Evolutionary conservation across 73 alveolate species (phyloP), one percentile per base, ranked within the genome.

Genomic region (Uronychia setigera): DNA sequence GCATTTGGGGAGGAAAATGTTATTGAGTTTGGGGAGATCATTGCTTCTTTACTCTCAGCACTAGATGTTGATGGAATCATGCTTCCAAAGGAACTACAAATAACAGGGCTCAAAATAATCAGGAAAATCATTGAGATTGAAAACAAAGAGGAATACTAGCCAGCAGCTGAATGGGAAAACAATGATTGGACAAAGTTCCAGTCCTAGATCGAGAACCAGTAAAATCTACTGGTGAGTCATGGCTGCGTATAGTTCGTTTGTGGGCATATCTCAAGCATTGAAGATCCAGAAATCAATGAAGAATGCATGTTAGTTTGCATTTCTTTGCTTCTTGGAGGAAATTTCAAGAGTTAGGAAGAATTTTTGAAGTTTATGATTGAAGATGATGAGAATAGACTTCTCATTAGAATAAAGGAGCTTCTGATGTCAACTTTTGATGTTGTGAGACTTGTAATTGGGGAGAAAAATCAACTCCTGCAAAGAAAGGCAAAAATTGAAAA

Each of bases 131-230:
- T 85, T 32, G 92, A 85, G 31, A 81, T 85, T 5, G 92, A 85
- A 33, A 85, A 85, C 76, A 26, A 1, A 14, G 59, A 77, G 32
- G n/a, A 78, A 0, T 77, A 34, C 28, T 78, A 87, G 1, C 92
- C 92, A 26, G 92, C 92, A 11, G 80, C 92, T 5, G 92, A 85
- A 32, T 85, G 92, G 92, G 87, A 78, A 28, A 79, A 87, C 14
- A 81, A 77, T 26, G 92, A 85, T 11, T 85, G 87, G 83, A 46
- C 33, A 31, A 79, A 85, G 76, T 85, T 31, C 84, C 67, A 78
- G 30, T 60, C 82, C 46, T 29, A 25, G 29, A 85, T 85, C 29
- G 76, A 32, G 29, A 32, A 34, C 25, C 46, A 58, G 29, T 59
- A 85, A 33, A 84, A 85, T 78, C 83, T 82, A 1, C 76, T 85